Evolutionary conservation across 345 rosid species (phyloP).

Genomic region (Zanthoxylum bungeanum): DNA sequence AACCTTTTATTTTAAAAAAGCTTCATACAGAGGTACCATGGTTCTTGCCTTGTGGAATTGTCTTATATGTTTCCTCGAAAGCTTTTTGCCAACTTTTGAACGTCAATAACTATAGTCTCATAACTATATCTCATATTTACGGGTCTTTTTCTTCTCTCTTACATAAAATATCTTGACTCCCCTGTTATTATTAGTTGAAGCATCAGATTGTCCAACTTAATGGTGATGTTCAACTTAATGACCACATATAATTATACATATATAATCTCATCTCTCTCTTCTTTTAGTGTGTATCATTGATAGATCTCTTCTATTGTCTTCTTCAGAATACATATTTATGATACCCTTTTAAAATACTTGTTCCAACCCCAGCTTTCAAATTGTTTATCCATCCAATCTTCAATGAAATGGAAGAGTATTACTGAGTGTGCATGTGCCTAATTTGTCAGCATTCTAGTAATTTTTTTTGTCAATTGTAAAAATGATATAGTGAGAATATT

Average conservation of each 20-base stretch:
- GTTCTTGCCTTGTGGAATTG: slow-evolving; percentile 6
- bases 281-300: too few species aligned
- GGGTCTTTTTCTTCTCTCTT: not conserved
- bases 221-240: too few species aligned
- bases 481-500: too few species aligned
- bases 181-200: not conserved
- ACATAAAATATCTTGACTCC: not conserved
- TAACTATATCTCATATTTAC: not conserved
- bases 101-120: slow-evolving; percentile 1
- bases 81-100: not conserved
- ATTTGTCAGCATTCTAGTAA: not conserved
- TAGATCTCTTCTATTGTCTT: not conserved
- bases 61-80: not conserved
- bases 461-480: too few species aligned
- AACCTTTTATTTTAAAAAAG: slow-evolving; percentile 87
- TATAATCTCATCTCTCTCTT: too few species aligned
- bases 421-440: not conserved
- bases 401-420: not conserved
- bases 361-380: too few species aligned
- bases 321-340: too few species aligned
- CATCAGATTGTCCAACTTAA: not conserved
- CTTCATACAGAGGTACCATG: slow-evolving; percentile 85
- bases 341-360: too few species aligned
- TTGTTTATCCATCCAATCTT: too few species aligned
- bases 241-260: not conserved